phyloP scores from a whole-genome alignment of 2,329 filamentous ascomycete genomes.

The Balansia obtecta region DNA sequence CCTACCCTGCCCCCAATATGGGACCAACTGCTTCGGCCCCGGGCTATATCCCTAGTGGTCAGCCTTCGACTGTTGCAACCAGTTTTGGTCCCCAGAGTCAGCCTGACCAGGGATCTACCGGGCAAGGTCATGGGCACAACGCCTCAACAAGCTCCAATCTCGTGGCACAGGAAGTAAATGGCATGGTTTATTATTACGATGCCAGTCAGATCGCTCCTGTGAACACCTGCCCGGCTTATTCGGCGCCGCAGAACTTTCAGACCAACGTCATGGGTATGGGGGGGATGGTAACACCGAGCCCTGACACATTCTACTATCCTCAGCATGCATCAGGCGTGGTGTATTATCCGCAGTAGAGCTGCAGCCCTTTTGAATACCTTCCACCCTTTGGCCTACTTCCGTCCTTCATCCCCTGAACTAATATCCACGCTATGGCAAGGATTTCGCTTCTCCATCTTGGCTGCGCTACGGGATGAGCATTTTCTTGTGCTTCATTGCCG shows the following conservation, averaged over 20 bases:
- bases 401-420: slow-evolving; percentile 17
- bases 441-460: neutral
- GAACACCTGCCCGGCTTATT: slow-evolving; percentile 34
- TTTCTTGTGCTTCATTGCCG: slow-evolving; percentile 5
- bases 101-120: slow-evolving; percentile 19
- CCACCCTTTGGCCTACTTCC: slow-evolving; percentile 12
- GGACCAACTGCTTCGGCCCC: slow-evolving; percentile 39
- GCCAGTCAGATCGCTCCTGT: slow-evolving; percentile 55
- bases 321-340: slow-evolving; percentile 42
- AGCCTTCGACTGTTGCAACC: slow-evolving; percentile 29
- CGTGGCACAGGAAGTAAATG: slow-evolving; percentile 79
- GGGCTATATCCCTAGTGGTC: slow-evolving; percentile 43
- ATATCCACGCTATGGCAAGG: slow-evolving; percentile 15
- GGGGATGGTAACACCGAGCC: slow-evolving; percentile 63
- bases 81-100: slow-evolving; percentile 31
- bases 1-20: slow-evolving; percentile 35
- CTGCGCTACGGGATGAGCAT: neutral
- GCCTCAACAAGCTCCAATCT: slow-evolving; percentile 28
- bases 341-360: slow-evolving; percentile 47
- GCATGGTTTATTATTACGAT: slow-evolving; percentile 93
- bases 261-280: slow-evolving; percentile 55
- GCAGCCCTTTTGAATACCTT: slow-evolving; percentile 11
- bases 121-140: slow-evolving; percentile 18
- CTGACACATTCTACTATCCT: slow-evolving; percentile 59
- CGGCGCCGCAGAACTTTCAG: slow-evolving; percentile 39